Evolutionary conservation across 345 rosid species (phyloP).

Genomic region (Salix koriyanagi): DNA sequence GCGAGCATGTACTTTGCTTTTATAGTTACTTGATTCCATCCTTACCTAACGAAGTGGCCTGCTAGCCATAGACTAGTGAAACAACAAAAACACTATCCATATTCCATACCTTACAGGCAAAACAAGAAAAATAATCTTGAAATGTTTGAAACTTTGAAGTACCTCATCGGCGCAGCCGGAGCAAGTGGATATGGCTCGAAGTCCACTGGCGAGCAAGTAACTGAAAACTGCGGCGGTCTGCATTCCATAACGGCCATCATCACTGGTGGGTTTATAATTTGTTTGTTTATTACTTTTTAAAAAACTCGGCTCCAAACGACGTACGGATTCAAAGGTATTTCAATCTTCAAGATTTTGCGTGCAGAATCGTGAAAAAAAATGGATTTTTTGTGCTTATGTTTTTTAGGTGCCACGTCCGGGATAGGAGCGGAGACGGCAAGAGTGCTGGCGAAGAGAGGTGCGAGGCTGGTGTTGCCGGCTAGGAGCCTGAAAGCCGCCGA

Average conservation of each 20-base stretch:
- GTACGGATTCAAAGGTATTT: no score
- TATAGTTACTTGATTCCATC: not conserved
- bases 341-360: not conserved
- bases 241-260: constrained; percentile 69
- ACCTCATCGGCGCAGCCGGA: constrained; percentile 76
- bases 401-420: constrained; percentile 89
- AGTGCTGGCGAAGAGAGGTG: constrained; percentile 72
- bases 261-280: constrained; percentile 50
- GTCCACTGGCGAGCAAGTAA: constrained; percentile 80
- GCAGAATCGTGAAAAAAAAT: not conserved
- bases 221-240: constrained; percentile 50
- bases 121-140: not conserved
- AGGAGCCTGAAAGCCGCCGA: constrained; percentile 77
- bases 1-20: not conserved
- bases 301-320: not conserved
- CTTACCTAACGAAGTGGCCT: not conserved
- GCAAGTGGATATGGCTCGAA: constrained; percentile 84
- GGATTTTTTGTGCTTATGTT: not conserved
- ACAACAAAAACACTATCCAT: not conserved
- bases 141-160: constrained; percentile 72
- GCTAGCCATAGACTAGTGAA: not conserved
- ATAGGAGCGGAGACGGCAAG: constrained; percentile 96
- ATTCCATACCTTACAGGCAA: not conserved
- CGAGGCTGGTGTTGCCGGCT: constrained; percentile 75
- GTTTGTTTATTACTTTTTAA: not conserved